Evolutionary conservation across 352 stramenopile species (phyloP).

Genomic region (Peronosclerospora sorghi): DNA sequence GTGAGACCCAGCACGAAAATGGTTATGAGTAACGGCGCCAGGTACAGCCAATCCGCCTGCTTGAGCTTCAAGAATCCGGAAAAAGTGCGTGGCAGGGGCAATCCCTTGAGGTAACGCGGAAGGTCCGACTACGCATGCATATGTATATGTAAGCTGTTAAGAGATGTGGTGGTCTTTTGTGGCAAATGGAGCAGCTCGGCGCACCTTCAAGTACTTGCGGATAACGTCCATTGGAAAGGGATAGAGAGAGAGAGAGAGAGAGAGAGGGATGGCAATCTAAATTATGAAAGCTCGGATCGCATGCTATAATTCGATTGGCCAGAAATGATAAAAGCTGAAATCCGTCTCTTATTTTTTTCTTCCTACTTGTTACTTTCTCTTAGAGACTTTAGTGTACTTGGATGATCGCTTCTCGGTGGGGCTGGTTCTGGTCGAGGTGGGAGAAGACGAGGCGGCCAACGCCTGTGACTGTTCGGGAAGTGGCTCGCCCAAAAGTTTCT

Average conservation of each 20-base stretch:
- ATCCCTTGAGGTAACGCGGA: slow-evolving; percentile 72
- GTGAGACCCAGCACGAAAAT: slow-evolving; percentile 61
- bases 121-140: slow-evolving; percentile 36
- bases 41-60: slow-evolving; percentile 75
- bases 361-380: slow-evolving; percentile 62
- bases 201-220: slow-evolving; percentile 70
- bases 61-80: slow-evolving; percentile 77
- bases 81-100: slow-evolving; percentile 76
- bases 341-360: too few relatives aligned
- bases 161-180: neutral
- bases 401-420: slow-evolving; percentile 35
- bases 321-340: too few relatives aligned
- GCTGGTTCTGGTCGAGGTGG: slow-evolving; percentile 14
- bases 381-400: slow-evolving; percentile 73
- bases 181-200: neutral
- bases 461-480: slow-evolving; percentile 41
- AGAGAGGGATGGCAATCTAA: neutral
- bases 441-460: slow-evolving; percentile 2
- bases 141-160: neutral
- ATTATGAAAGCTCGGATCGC: slow-evolving; percentile 4
- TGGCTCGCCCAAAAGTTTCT: slow-evolving; percentile 67
- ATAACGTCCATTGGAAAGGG: slow-evolving; percentile 52
- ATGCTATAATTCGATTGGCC: too few relatives aligned
- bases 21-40: slow-evolving; percentile 70
- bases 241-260: neutral